These are phyloP conservation scores for Afroboletus lepidellus DNA, from an alignment of 1,284 basidiomycete genomes.

Conservation along the genomic window DNA sequence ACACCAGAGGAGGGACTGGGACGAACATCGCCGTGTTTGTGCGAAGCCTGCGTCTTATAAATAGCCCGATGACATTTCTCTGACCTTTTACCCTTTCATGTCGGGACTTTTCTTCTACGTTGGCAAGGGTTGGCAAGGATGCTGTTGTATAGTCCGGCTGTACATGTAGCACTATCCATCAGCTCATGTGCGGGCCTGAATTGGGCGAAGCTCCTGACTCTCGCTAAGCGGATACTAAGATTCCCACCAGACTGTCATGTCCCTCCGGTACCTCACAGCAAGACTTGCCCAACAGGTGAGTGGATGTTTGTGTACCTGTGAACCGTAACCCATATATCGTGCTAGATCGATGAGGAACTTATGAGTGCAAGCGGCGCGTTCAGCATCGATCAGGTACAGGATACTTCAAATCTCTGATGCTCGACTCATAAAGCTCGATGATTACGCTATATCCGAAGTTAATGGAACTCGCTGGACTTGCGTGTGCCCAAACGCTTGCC, in stretches of 20 bases:
- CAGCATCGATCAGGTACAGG: constrained; percentile 80
- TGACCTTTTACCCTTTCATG: not conserved
- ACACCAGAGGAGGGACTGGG: constrained; percentile 71
- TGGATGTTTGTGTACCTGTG: not conserved
- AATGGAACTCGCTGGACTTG: constrained; percentile 98
- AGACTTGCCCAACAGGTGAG: constrained; percentile 78
- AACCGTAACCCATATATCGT: not conserved
- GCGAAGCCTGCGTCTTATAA: constrained; percentile 39
- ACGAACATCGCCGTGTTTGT: constrained; percentile 68
- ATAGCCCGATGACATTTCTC: not conserved
- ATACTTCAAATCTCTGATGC: not conserved
- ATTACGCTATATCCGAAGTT: constrained; percentile 49
- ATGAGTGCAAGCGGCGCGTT: constrained; percentile 85
- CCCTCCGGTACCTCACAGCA: constrained; percentile 74
- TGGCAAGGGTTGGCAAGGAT: not conserved
- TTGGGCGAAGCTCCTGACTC: not conserved
- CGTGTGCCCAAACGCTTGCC: constrained; percentile 88
- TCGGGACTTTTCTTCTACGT: not conserved
- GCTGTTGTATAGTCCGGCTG: constrained; percentile 9
- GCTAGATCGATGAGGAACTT: constrained; percentile 87
- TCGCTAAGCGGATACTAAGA: not conserved
- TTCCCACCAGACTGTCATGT: constrained; percentile 44
- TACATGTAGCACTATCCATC: constrained; percentile 1
- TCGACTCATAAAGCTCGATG: not conserved
- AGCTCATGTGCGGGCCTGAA: not conserved